Base-by-base conservation (phyloP, 768 basidiomycete species). In the Filobasidium floriforme region DNA sequence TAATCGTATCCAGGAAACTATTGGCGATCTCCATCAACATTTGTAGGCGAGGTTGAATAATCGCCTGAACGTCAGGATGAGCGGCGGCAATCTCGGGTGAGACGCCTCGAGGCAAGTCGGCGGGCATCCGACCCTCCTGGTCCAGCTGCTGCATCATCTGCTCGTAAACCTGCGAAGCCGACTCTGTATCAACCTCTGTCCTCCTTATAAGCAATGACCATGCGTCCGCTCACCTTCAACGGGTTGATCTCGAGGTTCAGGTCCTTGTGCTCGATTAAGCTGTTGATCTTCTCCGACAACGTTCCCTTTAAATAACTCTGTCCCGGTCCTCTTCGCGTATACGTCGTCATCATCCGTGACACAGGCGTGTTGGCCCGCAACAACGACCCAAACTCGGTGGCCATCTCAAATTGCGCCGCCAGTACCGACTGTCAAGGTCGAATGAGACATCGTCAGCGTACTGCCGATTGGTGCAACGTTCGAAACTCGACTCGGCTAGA, bases 1-100 rank as follows among this genome's bases (percentile, higher is more conserved):
- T 98, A 75, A 99, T 99, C 10, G 96, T 99, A 41, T 91, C 82
- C 66, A 99, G 82, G 81, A 99, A 98, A 73, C 89, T 90, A 74
- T 98, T 98, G 59, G 96, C 96, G 68, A 99, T 99, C 78, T 99
- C 96, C 92, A 99, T 98, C 69, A 99, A 83, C 96, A 99, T 98
- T 1, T 92, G 93, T 59, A 98, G 81, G 26, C 96, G 87, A 18
- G 96, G 96, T 7, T 91, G 90, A 73, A 99, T 97, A 80, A 99
- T 96, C 59, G 92, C 91, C 76, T 97, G 94, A 24, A 99, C 96
- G 77, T 99, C 96, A 1, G 85, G 80, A 75, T 99, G 97, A 70
- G 90, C 89, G 10, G 91, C 86, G 1, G 96, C 96, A n/a, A 88
- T 82, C 79, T 99, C 96, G 14, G 93, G 92, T 11, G 93, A 83